Evolutionary conservation across 495 filamentous ascomycete genomes (phyloP), one percentile per base, ranked within the genome.

Genomic region (Pseudevernia furfuracea): DNA sequence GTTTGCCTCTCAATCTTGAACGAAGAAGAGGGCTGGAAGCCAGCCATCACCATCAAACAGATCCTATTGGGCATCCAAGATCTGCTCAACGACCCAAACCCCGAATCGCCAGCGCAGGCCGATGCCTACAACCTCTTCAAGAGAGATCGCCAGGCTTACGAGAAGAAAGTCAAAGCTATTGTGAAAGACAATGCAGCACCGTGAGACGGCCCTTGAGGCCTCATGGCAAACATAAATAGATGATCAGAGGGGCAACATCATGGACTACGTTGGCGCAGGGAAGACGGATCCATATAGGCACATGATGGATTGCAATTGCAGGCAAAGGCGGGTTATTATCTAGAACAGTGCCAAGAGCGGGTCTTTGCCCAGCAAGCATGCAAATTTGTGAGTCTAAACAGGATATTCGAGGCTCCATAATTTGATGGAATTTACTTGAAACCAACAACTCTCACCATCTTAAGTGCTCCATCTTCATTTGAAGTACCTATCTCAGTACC

Each of bases 11-110:
- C 91, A 21, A 99, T 99, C 69, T 76, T 99, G 63, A 99, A 99
- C 75, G 95, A 99, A 74, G 94, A 99, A 67, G 94, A 99, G 72
- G 94, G 89, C 12, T 99, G 95, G 94, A 91, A 92, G 73, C 94
- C 94, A 12, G 92, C 95, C 2, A 99, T 97, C 72, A 99, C 95
- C 7, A 90, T 97, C 73, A 96, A 96, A 77, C 90, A 96, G 72
- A 96, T 99, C 66, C 84, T 97, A 11, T 83, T 97, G 4, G 94
- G 94, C 48, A 92, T 97, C 58, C 94, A 99, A 74, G 92, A 96
- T 70, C 82, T 99, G 11, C 82, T 99, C 11, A 85, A 99, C 71
- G 92, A 97, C 70, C 95, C 95, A 25, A 99, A 99, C 72, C 95
- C 95, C 0, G 94, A 97, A 49, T 96, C 91, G 1, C 94, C 94